Evolutionary conservation across 2,329 filamentous ascomycete species (phyloP), one percentile per base, ranked within the genome.

Genomic region (Simplicillium sp.): DNA sequence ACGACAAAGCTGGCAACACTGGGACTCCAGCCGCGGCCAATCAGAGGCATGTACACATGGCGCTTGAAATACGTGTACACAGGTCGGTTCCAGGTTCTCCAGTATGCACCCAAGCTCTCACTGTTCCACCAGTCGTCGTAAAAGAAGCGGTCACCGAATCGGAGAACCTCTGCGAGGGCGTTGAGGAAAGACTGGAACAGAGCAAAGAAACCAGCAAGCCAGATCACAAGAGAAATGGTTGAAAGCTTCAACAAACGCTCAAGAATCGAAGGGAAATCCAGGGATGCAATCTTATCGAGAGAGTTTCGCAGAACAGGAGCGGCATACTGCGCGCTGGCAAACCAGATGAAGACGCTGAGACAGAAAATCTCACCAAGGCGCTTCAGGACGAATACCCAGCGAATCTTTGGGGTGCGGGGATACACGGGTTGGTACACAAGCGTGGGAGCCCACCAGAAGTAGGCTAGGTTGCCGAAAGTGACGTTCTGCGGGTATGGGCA

Each of bases 101-200:
- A 96, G 67, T 98, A 98, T 4, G 75, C 75, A 29, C 89, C 86
- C 7, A 97, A 70, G 49, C 82, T 88, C 41, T 82, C 80, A 48
- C 82, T 87, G 57, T 98, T 98, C 92, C 92, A 98, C 92, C 92
- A 98, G 55, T 95, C 88, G 31, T 86, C 83, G 61, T 98, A 98
- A 61, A 98, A 98, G 39, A 89, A 84, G 25, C 92, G 78, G 59
- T 98, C 92, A 14, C 84, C 92, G 54, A 98, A 98, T 34, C 77
- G 75, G 68, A 87, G 84, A 11, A 97, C 68, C 60, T 98, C 92
- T 3, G 90, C 90, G 15, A 97, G 68, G 0, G 87, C 87, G 55
- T 98, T 98, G 38, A 98, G 68, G 46, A 86, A 82, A 2, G 86
- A 90, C 57, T 98, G 92, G 66, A 98, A 98, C 12, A 97, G 66